Conservation (phyloP, 2,329 filamentous ascomycete species). For the Diaporthe aspalathi region DNA sequence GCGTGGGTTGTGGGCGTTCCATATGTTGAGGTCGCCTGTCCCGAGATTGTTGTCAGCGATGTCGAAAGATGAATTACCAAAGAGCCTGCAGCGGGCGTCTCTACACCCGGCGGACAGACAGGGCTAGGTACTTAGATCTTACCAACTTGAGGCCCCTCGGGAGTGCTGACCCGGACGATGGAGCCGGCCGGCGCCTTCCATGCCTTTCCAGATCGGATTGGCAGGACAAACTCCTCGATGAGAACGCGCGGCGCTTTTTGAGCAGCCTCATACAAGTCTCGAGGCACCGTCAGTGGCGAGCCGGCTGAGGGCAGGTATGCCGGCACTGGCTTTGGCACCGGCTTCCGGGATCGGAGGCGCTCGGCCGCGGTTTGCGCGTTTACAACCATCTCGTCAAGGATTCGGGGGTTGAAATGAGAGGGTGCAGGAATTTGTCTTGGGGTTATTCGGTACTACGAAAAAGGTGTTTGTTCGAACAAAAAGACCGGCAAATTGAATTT, state of each 20-base stretch:
- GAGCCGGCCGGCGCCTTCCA: conserved; percentile 77
- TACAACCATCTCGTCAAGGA: neutral
- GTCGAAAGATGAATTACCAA: neutral
- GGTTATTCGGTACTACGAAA: neutral
- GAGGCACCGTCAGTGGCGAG: conserved; percentile 58
- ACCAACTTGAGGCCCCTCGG: conserved; percentile 80
- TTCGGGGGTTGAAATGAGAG: neutral
- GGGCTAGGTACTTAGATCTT: conserved; percentile 37
- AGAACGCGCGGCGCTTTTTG: conserved; percentile 58
- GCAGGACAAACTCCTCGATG: conserved; percentile 69
- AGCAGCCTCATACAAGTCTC: conserved; percentile 69
- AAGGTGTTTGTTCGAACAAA: neutral
- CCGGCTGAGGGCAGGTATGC: conserved; percentile 59
- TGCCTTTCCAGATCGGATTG: conserved; percentile 78
- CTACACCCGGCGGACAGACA: neutral
- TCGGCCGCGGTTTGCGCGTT: conserved; percentile 50
- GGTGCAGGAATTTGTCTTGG: neutral
- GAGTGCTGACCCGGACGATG: conserved; percentile 79
- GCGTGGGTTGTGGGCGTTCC: conserved; percentile 79
- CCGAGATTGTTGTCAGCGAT: neutral
- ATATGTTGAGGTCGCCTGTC: conserved; percentile 81
- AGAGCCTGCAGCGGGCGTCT: no score
- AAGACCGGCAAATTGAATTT: neutral
- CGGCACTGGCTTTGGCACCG: conserved; percentile 60
- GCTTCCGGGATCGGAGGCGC: conserved; percentile 56